Conservation (phyloP, 1,284 basidiomycete species). For the Malassezia restricta region DNA sequence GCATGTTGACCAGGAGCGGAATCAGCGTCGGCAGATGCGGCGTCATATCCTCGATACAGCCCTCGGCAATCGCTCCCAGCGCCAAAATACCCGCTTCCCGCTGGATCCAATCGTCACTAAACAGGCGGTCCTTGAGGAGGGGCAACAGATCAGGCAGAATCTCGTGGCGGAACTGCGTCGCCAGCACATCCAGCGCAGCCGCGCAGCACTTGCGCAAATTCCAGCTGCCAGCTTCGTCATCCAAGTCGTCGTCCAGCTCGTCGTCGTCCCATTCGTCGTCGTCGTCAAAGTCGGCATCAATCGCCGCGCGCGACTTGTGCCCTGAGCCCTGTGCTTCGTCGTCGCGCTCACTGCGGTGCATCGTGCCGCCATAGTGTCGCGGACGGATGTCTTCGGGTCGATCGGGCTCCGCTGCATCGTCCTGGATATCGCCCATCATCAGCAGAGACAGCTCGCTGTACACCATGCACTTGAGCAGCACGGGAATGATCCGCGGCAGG, state of each 20-base stretch:
- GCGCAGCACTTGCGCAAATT: conserved; percentile 96
- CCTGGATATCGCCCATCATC: conserved; percentile 83
- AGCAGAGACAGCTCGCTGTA: conserved; percentile 93
- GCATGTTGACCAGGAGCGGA: conserved; percentile 77
- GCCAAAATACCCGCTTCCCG: conserved; percentile 92
- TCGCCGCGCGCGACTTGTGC: conserved; percentile 30
- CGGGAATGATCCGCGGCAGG: conserved; percentile 75
- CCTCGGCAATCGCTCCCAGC: conserved; percentile 94
- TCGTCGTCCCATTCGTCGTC: conserved; percentile 70
- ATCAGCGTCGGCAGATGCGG: conserved; percentile 84
- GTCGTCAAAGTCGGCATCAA: conserved; percentile 37
- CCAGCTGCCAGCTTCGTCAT: conserved; percentile 97
- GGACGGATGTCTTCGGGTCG: conserved; percentile 73
- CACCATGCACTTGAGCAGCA: conserved; percentile 89
- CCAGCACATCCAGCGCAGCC: conserved; percentile 90
- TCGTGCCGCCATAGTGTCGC: conserved; percentile 66
- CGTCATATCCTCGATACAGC: conserved; percentile 89
- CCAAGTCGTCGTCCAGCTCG: conserved; percentile 73
- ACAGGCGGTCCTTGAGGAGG: conserved; percentile 82
- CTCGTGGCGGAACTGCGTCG: conserved; percentile 76
- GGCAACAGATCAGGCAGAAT: conserved; percentile 77
- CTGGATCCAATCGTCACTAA: conserved; percentile 84
- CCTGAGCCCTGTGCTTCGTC: conserved; percentile 36
- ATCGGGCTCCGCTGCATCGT: conserved; percentile 71
- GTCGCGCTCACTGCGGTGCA: conserved; percentile 52